A percentile compares a stretch with the other conserved stretches of the same genome.
phyloP scores from a whole-genome alignment of 2,329 filamentous ascomycete species.

The Xylaria sp. region DNA sequence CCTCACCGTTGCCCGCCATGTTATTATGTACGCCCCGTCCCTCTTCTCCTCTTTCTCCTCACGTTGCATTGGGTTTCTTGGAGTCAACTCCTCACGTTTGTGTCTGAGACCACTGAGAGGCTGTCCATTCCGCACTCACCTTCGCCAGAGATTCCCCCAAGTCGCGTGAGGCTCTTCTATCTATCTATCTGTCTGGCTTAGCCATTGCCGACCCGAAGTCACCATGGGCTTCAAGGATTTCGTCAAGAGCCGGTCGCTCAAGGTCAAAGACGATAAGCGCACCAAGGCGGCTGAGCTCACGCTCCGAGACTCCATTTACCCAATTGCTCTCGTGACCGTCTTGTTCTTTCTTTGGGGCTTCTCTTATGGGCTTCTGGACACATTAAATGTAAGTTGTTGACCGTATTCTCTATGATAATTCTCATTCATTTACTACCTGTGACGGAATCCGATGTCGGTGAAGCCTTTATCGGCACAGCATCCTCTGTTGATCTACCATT shows the following conservation, averaged over 20 bases:
- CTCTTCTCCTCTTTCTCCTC: conserved; percentile 33
- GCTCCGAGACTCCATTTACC: conserved; percentile 72
- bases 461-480: not conserved
- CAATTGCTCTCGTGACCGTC: conserved; percentile 72
- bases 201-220: conserved; percentile 7
- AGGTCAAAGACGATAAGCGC: conserved; percentile 55
- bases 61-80: conserved; percentile 26
- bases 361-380: conserved; percentile 66
- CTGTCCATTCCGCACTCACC: conserved; percentile 9
- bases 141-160: not conserved
- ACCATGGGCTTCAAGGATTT: conserved; percentile 59
- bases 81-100: conserved; percentile 11
- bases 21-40: conserved; percentile 18
- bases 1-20: not conserved
- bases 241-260: conserved; percentile 56
- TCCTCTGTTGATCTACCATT: not conserved
- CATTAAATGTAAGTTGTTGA: conserved; percentile 47
- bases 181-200: not conserved
- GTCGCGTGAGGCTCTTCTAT: conserved; percentile 12
- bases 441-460: not conserved
- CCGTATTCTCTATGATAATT: not conserved
- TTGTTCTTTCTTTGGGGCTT: conserved; percentile 74
- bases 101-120: conserved; percentile 7
- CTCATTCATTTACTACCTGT: not conserved
- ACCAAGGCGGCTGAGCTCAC: conserved; percentile 72